Evolutionary conservation across 2,329 filamentous ascomycete genomes (phyloP).

Genomic region (Calonectria pseudoreteaudii): DNA sequence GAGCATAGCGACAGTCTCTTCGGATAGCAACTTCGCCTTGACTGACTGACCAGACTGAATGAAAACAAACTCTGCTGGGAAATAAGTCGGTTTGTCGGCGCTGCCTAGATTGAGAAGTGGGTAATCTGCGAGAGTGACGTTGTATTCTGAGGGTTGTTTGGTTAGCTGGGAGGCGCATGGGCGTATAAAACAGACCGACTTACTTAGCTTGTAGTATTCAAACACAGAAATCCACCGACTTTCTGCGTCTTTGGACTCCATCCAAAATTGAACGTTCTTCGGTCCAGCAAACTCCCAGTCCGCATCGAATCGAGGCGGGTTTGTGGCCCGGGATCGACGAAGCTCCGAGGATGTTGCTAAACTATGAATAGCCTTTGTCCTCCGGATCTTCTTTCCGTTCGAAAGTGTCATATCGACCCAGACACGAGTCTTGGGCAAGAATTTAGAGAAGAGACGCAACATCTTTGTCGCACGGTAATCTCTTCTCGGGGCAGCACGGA

Average conservation of each 20-base stretch:
- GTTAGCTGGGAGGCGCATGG: constrained; percentile 19
- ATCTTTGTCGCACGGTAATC: constrained; percentile 23
- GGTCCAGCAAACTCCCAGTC: constrained; percentile 48
- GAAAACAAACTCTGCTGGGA: constrained; percentile 74
- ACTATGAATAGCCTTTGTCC: constrained; percentile 45
- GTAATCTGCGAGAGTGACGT: constrained; percentile 49
- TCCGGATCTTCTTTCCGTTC: constrained; percentile 45
- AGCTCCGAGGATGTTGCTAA: constrained; percentile 43
- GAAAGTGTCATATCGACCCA: constrained; percentile 47
- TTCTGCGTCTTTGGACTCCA: constrained; percentile 38
- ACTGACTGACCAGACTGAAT: constrained; percentile 75
- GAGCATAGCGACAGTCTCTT: constrained; percentile 78
- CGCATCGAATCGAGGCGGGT: constrained; percentile 38
- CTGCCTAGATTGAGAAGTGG: constrained; percentile 77
- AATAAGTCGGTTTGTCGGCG: constrained; percentile 66
- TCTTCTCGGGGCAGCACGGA: constrained; percentile 26
- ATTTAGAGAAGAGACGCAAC: constrained; percentile 49
- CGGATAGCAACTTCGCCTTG: constrained; percentile 66
- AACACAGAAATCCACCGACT: constrained; percentile 52
- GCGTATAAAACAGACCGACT: constrained; percentile 27
- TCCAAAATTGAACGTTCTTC: constrained; percentile 47
- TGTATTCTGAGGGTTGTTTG: constrained; percentile 47
- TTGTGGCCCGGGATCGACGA: constrained; percentile 21
- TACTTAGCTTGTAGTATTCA: constrained; percentile 59
- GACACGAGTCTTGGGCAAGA: constrained; percentile 54